A percentile compares a stretch with the other conserved stretches of the same genome.
Conservation (phyloP, 1,139 yeast species). For the Geotrichum aggregatum region DNA sequence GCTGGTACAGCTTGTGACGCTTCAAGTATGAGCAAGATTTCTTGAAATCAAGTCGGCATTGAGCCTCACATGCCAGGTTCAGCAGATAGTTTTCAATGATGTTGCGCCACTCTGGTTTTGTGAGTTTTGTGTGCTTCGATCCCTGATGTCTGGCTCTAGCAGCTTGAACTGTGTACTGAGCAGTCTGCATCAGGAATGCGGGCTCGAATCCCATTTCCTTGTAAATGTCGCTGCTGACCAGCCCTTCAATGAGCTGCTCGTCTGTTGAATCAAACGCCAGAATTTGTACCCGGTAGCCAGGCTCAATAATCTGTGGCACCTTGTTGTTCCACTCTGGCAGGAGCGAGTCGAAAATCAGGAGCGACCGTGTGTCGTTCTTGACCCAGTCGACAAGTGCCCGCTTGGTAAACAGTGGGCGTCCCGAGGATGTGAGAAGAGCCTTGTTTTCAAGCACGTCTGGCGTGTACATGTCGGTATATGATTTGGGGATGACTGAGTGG, state of each 20-base stretch:
- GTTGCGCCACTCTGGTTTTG: slow-evolving; percentile 61
- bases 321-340: slow-evolving; percentile 50
- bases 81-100: slow-evolving; percentile 61
- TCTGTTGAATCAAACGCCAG: slow-evolving; percentile 53
- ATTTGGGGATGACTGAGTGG: slow-evolving; percentile 46
- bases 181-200: slow-evolving; percentile 53
- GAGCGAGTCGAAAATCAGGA: slow-evolving; percentile 49
- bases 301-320: slow-evolving; percentile 46
- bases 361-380: slow-evolving; percentile 58
- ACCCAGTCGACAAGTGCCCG: slow-evolving; percentile 62
- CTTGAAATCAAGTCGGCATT: slow-evolving; percentile 58
- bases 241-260: slow-evolving; percentile 44
- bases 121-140: slow-evolving; percentile 21
- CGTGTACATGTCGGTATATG: slow-evolving; percentile 52
- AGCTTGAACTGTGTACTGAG: slow-evolving; percentile 54
- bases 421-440: slow-evolving; percentile 42
- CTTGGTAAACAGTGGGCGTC: slow-evolving; percentile 58
- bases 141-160: slow-evolving; percentile 40
- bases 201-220: slow-evolving; percentile 53
- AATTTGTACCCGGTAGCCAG: slow-evolving; percentile 43
- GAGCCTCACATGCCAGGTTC: slow-evolving; percentile 65
- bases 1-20: slow-evolving; percentile 37
- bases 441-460: slow-evolving; percentile 41
- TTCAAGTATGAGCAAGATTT: slow-evolving; percentile 43
- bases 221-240: slow-evolving; percentile 56